A percentile compares a stretch with the other conserved stretches of the same genome.
phyloP scores from a whole-genome alignment of 768 basidiomycete genomes.

The Rhodotorula graminis region DNA sequence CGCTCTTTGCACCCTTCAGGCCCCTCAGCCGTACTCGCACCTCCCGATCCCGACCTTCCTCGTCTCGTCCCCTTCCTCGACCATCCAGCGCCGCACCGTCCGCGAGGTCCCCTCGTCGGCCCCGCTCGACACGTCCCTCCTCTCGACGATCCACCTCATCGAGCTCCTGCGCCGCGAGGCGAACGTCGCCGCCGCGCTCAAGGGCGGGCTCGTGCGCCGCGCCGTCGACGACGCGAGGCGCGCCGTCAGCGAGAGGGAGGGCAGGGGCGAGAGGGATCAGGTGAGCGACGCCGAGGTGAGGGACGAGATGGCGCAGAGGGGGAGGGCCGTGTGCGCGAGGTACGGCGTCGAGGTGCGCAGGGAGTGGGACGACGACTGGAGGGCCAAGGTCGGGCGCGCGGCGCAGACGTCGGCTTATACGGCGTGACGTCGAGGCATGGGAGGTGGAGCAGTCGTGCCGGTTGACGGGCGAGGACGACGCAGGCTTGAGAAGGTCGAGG shows the following conservation, averaged over 20 bases:
- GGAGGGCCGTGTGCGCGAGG: background rate
- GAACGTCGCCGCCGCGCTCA: conserved; percentile 8
- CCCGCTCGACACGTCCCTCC: conserved; percentile 1
- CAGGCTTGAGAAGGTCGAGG: conserved; percentile 39
- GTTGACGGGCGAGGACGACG: conserved; percentile 40
- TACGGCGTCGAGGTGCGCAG: conserved; percentile 13
- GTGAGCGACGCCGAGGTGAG: background rate
- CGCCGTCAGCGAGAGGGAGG: background rate
- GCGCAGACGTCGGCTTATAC: too few species aligned
- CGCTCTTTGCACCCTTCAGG: background rate
- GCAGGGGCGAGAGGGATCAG: background rate
- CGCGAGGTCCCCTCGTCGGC: background rate
- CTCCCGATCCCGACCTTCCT: conserved; percentile 20
- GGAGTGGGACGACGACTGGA: conserved; percentile 19
- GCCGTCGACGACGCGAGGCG: background rate
- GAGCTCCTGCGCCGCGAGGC: background rate
- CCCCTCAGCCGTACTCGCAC: conserved; percentile 15
- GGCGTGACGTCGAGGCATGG: too few species aligned
- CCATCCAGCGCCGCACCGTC: background rate
- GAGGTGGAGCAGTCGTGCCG: too few species aligned
- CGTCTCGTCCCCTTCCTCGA: background rate
- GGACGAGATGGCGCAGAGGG: conserved; percentile 7
- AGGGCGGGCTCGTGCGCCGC: background rate
- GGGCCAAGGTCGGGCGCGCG: background rate
- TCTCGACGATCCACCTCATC: conserved; percentile 13